phyloP scores from a whole-genome alignment of 768 basidiomycete genomes.

The Mycena indigotica region DNA sequence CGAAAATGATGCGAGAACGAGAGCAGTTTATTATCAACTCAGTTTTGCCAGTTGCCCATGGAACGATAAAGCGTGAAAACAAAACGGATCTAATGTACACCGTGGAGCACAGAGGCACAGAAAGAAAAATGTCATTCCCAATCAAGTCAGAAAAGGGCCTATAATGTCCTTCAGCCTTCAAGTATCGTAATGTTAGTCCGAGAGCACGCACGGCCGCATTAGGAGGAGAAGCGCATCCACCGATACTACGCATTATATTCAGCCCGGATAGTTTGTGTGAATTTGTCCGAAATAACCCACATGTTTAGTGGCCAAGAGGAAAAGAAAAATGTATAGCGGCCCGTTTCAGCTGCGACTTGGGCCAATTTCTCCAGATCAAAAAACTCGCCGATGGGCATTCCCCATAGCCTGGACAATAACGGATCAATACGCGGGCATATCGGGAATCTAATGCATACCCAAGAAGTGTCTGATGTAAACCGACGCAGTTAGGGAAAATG shows the following conservation, averaged over 20 bases:
- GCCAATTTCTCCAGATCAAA: conserved; percentile 71
- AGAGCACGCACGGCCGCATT: conserved; percentile 18
- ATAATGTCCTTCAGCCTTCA: neutral
- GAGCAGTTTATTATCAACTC: too few relatives aligned
- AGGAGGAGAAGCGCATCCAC: conserved; percentile 18
- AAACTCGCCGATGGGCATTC: conserved; percentile 76
- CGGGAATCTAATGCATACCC: conserved; percentile 38
- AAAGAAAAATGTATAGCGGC: conserved; percentile 75
- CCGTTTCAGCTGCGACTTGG: conserved; percentile 54
- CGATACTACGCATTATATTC: conserved; percentile 8
- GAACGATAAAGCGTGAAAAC: too few relatives aligned
- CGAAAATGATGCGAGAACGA: too few relatives aligned
- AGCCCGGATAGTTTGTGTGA: neutral
- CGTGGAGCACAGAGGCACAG: too few relatives aligned
- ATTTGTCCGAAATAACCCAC: conserved; percentile 40
- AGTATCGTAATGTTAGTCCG: too few relatives aligned
- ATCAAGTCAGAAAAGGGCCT: neutral
- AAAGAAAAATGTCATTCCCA: too few relatives aligned
- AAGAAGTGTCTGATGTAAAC: conserved; percentile 50
- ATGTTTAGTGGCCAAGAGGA: conserved; percentile 75
- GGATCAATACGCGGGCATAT: neutral
- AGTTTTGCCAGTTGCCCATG: too few relatives aligned
- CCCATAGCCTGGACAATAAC: conserved; percentile 54
- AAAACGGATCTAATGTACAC: too few relatives aligned
- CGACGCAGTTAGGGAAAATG: conserved; percentile 6